Conservation (phyloP, 2,329 filamentous ascomycete genomes). For the Elsinoe arachidis region DNA sequence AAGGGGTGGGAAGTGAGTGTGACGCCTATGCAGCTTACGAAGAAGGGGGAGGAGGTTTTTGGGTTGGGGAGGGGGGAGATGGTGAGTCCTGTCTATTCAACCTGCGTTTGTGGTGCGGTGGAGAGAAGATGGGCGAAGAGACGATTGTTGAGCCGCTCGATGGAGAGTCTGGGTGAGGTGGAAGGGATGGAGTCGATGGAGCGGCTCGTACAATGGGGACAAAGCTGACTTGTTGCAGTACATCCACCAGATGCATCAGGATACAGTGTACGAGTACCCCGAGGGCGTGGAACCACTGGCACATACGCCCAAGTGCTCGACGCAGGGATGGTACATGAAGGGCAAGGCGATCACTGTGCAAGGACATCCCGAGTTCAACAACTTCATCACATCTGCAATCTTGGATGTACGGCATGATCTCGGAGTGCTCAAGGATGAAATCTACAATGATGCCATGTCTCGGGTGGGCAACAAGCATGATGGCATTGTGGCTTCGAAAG, state of each 20-base stretch:
- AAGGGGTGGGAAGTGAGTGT: slow-evolving; percentile 78
- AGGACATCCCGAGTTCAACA: slow-evolving; percentile 77
- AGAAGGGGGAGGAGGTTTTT: slow-evolving; percentile 64
- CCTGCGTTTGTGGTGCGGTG: too few species aligned
- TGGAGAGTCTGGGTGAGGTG: background rate
- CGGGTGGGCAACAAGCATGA: slow-evolving; percentile 64
- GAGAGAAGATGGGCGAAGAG: too few species aligned
- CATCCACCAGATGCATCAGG: slow-evolving; percentile 80
- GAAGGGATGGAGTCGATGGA: too few species aligned
- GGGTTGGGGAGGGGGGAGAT: slow-evolving; percentile 47
- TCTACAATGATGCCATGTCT: slow-evolving; percentile 59
- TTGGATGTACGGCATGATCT: slow-evolving; percentile 53
- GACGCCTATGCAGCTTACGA: slow-evolving; percentile 57
- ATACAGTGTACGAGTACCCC: slow-evolving; percentile 61
- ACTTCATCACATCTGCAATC: slow-evolving; percentile 61
- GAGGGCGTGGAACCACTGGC: slow-evolving; percentile 54
- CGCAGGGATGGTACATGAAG: slow-evolving; percentile 72
- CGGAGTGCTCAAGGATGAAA: slow-evolving; percentile 61
- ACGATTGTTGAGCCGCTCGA: too few species aligned
- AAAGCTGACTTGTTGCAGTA: slow-evolving; percentile 35
- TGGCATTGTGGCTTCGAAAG: slow-evolving; percentile 63
- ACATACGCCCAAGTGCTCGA: slow-evolving; percentile 55
- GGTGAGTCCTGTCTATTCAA: slow-evolving; percentile 32
- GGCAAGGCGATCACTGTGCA: slow-evolving; percentile 65
- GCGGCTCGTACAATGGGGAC: too few species aligned